Percentiles rank a stretch among this genome's conserved stretches.
phyloP scores from a whole-genome alignment of 2,329 filamentous ascomycete species.

The Blumeria graminis region DNA sequence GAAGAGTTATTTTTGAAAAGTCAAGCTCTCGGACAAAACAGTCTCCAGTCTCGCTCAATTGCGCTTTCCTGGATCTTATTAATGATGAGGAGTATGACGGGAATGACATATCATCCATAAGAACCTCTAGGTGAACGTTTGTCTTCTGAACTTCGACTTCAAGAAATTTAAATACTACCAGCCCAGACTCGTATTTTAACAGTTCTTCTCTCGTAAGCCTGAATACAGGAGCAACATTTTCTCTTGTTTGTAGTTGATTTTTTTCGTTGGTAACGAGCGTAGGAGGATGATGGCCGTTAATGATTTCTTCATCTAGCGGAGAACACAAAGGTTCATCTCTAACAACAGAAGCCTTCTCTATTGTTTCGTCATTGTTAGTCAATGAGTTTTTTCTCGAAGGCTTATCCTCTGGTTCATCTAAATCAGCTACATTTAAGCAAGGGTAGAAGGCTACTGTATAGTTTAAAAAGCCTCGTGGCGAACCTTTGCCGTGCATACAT shows the following conservation, averaged over 20 bases:
- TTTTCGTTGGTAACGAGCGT: conserved; percentile 6
- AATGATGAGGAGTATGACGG: conserved; percentile 66
- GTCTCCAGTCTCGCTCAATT: conserved; percentile 82
- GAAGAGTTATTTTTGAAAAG: conserved; percentile 76
- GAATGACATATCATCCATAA: conserved; percentile 89
- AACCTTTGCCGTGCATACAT: conserved; percentile 45
- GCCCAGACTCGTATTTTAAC: conserved; percentile 64
- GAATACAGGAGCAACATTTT: conserved; percentile 32
- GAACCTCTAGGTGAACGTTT: conserved; percentile 58
- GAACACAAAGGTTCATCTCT: conserved; percentile 15
- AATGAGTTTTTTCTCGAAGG: conserved; percentile 17
- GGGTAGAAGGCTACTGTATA: conserved; percentile 84
- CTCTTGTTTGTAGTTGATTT: conserved; percentile 17
- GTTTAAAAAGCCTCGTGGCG: conserved; percentile 54
- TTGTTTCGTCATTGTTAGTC: conserved; percentile 8
- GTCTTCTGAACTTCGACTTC: conserved; percentile 63
- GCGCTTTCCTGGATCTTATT: conserved; percentile 41
- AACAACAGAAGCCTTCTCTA: conserved; percentile 7
- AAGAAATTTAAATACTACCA: conserved; percentile 84
- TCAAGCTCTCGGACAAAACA: conserved; percentile 95
- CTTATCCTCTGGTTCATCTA: conserved; percentile 49
- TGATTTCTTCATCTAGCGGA: conserved; percentile 12
- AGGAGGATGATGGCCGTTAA: conserved; percentile 5
- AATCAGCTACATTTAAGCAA: conserved; percentile 65
- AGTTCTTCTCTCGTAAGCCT: conserved; percentile 59